Conservation (phyloP, 257 asterid genomes). For the Rehmannia glutinosa region DNA sequence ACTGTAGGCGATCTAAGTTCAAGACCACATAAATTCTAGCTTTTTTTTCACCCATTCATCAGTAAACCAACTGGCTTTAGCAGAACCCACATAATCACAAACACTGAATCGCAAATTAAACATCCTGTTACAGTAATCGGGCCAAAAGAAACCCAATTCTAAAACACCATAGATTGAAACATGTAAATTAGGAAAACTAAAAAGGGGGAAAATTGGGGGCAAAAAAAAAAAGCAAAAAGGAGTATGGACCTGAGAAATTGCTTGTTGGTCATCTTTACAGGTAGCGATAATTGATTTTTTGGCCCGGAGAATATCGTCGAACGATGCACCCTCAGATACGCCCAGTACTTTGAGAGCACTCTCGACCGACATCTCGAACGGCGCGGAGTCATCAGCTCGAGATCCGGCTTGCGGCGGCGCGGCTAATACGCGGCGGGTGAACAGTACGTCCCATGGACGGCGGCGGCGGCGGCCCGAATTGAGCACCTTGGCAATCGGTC, state of each 20-base stretch:
- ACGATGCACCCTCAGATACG: constrained; percentile 84
- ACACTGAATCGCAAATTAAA: background rate
- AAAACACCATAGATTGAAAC: background rate
- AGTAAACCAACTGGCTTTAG: background rate
- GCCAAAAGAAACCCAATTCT: background rate
- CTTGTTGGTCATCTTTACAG: constrained; percentile 71
- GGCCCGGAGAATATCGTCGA: constrained; percentile 93
- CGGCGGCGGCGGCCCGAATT: constrained; percentile 32
- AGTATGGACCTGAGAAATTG: constrained; percentile 61
- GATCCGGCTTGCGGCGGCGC: constrained; percentile 69
- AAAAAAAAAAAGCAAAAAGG: background rate
- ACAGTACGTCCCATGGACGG: constrained; percentile 28
- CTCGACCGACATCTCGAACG: constrained; percentile 96
- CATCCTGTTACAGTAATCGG: background rate
- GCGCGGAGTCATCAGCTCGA: constrained; percentile 93
- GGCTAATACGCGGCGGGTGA: constrained; percentile 43
- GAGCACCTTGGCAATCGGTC: constrained; percentile 19
- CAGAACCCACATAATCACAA: background rate
- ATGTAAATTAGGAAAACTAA: no score
- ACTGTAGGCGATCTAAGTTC: background rate
- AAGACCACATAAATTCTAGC: constrained; percentile 4
- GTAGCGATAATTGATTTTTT: constrained; percentile 66
- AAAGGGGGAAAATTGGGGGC: background rate
- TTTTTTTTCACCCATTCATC: background rate
- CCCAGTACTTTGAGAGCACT: constrained; percentile 86